Evolutionary conservation across 2,329 filamentous ascomycete genomes (phyloP), one percentile per base, ranked within the genome.

Genomic region (Ascocoryne sarcoides): DNA sequence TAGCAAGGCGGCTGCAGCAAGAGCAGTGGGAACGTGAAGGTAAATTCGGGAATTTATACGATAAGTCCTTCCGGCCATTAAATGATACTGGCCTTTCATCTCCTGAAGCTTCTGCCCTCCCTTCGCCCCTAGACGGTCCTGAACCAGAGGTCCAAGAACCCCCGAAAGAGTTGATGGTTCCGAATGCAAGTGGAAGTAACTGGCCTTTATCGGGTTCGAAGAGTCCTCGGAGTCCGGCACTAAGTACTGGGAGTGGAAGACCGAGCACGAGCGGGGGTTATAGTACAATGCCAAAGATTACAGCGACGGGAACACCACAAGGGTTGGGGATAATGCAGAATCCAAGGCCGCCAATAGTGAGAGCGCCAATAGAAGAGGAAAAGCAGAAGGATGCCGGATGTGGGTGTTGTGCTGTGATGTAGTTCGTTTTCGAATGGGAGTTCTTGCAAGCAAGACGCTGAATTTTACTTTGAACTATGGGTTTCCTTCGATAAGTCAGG

Each of bases 1-100:
- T 96, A 47, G 92, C 92, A 10, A 87, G 83, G 55, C 76, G 86
- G 41, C 73, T 96, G 62, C 85, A 92, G 61, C 90, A 95, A 65
- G 88, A 95, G 62, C 85, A 90, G 61, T 95, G 88, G 89, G 88
- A 93, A 63, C 84, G 80, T 53, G 86, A 95, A 61, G 89, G 89
- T 48, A 87, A 85, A 49, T 84, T 86, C 48, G 87, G 87, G 3
- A 85, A 77, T 44, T 72, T 82, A 18, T 95, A 95, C 59, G 89
- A 95, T 64, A 84, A 79, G 47, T 82, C 94, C 44, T 92, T 95
- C 65, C 79, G 84, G 14, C 82, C 89, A 4, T 67, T 96, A 47
- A 92, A 84, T 28, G 75, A 84, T 36, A 75, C 84, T 33, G 63
- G 66, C 3, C 55, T 53, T 53, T 33, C 41, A 42, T 45, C 51